Evolutionary conservation across 2,329 filamentous ascomycete species (phyloP).

Genomic region (Trichoderma afroharzianum): DNA sequence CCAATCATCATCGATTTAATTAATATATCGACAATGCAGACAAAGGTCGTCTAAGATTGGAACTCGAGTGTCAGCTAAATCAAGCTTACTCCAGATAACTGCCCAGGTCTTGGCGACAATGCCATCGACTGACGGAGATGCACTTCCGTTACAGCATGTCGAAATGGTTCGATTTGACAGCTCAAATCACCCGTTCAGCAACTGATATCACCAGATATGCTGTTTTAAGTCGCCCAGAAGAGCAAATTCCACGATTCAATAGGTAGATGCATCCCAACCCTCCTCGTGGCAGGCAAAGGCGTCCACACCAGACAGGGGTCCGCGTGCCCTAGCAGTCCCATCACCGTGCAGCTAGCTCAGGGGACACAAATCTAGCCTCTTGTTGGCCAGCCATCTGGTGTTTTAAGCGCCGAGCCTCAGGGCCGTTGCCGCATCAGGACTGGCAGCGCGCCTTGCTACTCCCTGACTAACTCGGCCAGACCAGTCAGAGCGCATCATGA

Average conservation of each 20-base stretch:
- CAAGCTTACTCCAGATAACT: neutral
- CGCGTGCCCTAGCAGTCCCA: constrained; percentile 1
- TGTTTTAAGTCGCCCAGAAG: neutral
- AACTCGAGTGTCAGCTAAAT: neutral
- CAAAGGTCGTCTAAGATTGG: neutral
- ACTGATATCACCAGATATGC: neutral
- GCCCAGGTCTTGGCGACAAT: neutral
- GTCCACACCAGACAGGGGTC: neutral
- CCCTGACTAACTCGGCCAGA: neutral
- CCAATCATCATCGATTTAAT: neutral
- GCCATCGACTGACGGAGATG: neutral
- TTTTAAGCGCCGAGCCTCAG: constrained; percentile 25
- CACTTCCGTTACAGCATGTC: neutral
- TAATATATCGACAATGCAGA: neutral
- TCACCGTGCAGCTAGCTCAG: constrained; percentile 15
- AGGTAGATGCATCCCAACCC: neutral
- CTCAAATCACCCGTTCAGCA: neutral
- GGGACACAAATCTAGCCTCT: constrained; percentile 11
- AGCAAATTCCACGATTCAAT: neutral
- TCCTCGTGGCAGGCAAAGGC: neutral
- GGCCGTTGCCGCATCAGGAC: constrained; percentile 16
- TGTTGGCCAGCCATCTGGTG: constrained; percentile 14
- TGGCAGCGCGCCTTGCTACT: constrained; percentile 12
- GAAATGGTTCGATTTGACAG: neutral
- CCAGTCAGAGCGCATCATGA: constrained; percentile 16